Evolutionary conservation across 192 early-diverging fungal species (phyloP).

Genomic region (Umbelopsis ramanniana): DNA sequence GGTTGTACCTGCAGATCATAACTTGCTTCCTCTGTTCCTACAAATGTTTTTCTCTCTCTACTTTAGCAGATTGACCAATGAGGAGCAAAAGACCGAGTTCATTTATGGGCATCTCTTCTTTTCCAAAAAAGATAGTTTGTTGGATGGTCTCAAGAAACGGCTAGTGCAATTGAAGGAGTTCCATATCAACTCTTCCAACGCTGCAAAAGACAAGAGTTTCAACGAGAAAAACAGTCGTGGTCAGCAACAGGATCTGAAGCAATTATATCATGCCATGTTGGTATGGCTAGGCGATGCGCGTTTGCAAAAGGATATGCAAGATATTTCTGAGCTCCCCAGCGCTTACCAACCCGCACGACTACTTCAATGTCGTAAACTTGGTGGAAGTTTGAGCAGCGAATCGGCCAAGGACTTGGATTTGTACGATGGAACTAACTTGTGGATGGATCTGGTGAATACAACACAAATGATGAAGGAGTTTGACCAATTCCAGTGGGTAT

Average conservation of each 20-base stretch:
- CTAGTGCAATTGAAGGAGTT: slow-evolving; percentile 41
- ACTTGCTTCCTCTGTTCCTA: slow-evolving; percentile 47
- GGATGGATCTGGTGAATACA: slow-evolving; percentile 43
- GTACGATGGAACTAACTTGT: slow-evolving; percentile 32
- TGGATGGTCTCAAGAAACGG: slow-evolving; percentile 43
- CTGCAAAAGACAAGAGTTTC: slow-evolving; percentile 23
- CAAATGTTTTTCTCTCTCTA: slow-evolving; percentile 58
- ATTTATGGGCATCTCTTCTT: slow-evolving; percentile 49
- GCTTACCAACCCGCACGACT: slow-evolving; percentile 38
- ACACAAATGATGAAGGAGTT: slow-evolving; percentile 17
- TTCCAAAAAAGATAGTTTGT: slow-evolving; percentile 36
- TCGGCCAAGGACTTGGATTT: slow-evolving; percentile 24
- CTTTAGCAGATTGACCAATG: slow-evolving; percentile 36
- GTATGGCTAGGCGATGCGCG: slow-evolving; percentile 50
- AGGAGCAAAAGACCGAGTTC: slow-evolving; percentile 8
- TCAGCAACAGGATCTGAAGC: slow-evolving; percentile 4
- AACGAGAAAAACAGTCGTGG: slow-evolving; percentile 15
- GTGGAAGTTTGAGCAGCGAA: neutral
- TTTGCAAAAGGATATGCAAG: slow-evolving; percentile 31
- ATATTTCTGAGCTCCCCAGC: slow-evolving; percentile 35
- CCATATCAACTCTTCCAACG: slow-evolving; percentile 23
- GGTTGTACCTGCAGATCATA: slow-evolving; percentile 44
- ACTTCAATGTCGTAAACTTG: slow-evolving; percentile 27
- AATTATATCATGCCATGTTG: slow-evolving; percentile 50
- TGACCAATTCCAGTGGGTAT: slow-evolving; percentile 22